Conservation (phyloP, 2,329 filamentous ascomycete genomes). For the Hysterium pulicare region DNA sequence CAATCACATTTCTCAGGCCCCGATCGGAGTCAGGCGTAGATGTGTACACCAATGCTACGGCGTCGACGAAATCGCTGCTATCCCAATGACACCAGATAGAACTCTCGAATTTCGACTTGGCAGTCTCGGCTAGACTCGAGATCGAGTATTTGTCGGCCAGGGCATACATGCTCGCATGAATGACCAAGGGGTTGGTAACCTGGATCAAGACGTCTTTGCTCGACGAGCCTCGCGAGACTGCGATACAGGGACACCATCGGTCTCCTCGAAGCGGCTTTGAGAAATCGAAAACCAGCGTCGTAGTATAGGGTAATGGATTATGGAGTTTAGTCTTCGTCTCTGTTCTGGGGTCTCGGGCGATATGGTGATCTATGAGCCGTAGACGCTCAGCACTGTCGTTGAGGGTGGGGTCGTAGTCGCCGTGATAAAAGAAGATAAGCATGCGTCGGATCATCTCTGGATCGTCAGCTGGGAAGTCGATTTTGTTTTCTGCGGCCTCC, state of each 20-base stretch:
- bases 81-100: not conserved
- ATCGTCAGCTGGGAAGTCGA: not conserved
- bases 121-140: not conserved
- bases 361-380: not conserved
- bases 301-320: too few species aligned
- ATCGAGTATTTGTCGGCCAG: conserved; percentile 1
- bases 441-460: conserved; percentile 1
- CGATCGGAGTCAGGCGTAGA: not conserved
- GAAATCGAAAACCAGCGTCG: too few species aligned
- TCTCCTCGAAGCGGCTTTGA: too few species aligned
- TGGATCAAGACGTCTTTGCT: too few species aligned
- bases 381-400: not conserved
- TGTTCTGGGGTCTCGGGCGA: too few species aligned
- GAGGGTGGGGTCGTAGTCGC: not conserved
- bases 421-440: conserved; percentile 1
- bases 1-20: not conserved
- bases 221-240: too few species aligned
- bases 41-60: not conserved
- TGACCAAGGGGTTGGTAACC: not conserved
- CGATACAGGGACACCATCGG: too few species aligned
- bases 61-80: not conserved
- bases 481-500: not conserved
- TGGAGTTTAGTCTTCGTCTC: too few species aligned
- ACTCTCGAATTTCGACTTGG: not conserved
- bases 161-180: conserved; percentile 1